Base-by-base conservation (phyloP, 1,284 basidiomycete genomes). In the Ustilago cynodontis region DNA sequence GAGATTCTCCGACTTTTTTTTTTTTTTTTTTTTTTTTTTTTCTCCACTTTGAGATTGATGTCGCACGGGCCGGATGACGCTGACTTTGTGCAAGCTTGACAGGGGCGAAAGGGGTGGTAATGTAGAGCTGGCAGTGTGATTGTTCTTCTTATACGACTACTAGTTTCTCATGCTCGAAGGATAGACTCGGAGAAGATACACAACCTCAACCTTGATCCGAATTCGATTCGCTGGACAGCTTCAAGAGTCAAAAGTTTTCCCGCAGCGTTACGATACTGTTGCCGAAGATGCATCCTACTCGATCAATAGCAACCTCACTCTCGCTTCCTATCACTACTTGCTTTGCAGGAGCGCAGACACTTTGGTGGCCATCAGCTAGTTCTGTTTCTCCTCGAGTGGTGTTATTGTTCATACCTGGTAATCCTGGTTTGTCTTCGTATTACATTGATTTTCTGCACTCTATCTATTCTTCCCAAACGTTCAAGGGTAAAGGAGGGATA, bases 321-420 rank as follows among this genome's bases (percentile, higher is more conserved):
- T 58, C 63, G 2, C 41, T 74, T 16, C 79, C 79, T 18, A 58
- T 81, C 14, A 37, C 35, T 1, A 73, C 78, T 0, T 59, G 74
- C 1, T 79, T 76, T 41, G 75, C 66, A 1, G 78, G 78, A 5
- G 73, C 75, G 10, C 67, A 72, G 26, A 60, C 76, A 13, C 66
- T 77, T 4, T 78, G 72, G 75, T 81, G 76, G 72, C 80, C 78
- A 0, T 57, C 50, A 1, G 16, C 63, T 16, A 52, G 56, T 3
- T 29, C 62, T 1, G 1, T 7, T 0, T 55, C 59, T 6, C 80
- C 80, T 3, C 58, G 62, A 8, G 64, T 78, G 1, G 65, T 80
- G 14, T 45, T 83, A 1, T 57, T 83, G 50, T 82, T 83, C 54
- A 75, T 83, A 31, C 78, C 78, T 0, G 81, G 81, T 47, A 83